Evolutionary conservation across 257 asterid species (phyloP), one percentile per base, ranked within the genome.

Genomic region (Cynanchum wilfordii): DNA sequence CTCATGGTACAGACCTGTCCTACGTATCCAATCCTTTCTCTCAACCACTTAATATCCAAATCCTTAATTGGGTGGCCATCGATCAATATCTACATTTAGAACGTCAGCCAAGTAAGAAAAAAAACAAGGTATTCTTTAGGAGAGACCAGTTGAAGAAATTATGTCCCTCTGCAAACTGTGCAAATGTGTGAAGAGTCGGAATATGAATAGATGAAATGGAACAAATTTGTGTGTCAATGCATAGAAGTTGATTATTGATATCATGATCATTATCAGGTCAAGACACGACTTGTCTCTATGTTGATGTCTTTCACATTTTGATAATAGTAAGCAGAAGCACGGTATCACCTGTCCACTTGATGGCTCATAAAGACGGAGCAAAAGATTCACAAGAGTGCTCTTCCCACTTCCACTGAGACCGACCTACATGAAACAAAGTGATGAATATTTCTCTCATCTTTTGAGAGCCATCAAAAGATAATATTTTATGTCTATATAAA

Each of bases 361-460:
- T 25, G 98, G 99, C 82, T 94, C 98, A 80, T 94, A 94, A 75
- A 94, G 92, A 70, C 96, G 95, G 52, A 94, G 99, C 76, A 94
- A 82, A 79, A 94, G 97, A 84, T 85, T 92, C 80, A 91, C 98
- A 69, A 94, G 52, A 38, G 97, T 86, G 87, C 99, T 94, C 88
- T 94, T 94, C 75, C 99, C 99, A 82, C 99, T 91, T 74, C 99
- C 99, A 71, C 98, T 94, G 69, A 92, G 92, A 77, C 99, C 99
- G 51, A 90, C 97, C 99, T 94, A 64, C 67, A 50, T 22, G 68
- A 33, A 5, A 33, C 24, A 62, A 63, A 63, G 0, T 62, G 24
- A 63, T 9, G 40, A 13, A 63, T 7, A 60, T 30, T 29, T 58
- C 36, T 58, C 22, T 1, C n/a, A 60, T 60, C 22, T 4, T 58